Conservation (phyloP, 129 eudicot genomes). For the Sambucus nigra region DNA sequence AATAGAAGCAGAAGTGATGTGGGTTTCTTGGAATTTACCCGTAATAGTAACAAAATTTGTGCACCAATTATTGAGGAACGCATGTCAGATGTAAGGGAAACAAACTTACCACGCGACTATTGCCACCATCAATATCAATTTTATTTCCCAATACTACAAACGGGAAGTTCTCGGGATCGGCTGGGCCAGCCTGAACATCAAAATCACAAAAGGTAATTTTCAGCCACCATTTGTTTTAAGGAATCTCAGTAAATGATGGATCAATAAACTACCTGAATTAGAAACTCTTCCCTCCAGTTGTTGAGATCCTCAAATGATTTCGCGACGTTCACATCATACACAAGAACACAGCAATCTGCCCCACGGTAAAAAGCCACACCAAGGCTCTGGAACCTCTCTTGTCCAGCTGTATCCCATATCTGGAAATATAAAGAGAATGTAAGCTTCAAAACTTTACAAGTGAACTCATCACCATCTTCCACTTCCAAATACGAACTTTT, state of each 20-base stretch:
- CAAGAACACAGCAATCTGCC: constrained; percentile 67
- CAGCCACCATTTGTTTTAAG: not conserved
- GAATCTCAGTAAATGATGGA: constrained; percentile 5
- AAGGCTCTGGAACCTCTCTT: constrained; percentile 71
- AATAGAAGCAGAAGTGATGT: too few species aligned
- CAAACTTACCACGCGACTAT: constrained; percentile 66
- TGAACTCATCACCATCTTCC: not conserved
- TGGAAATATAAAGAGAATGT: not conserved
- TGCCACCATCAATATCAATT: constrained; percentile 71
- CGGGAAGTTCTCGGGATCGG: constrained; percentile 70
- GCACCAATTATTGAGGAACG: not conserved
- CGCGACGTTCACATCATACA: constrained; percentile 61
- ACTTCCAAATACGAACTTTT: too few species aligned
- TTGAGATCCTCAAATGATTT: constrained; percentile 66
- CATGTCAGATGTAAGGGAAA: not conserved
- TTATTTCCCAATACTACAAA: constrained; percentile 70
- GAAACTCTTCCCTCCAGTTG: constrained; percentile 67
- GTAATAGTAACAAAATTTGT: too few species aligned
- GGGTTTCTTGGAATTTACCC: too few species aligned
- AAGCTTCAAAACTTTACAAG: not conserved
- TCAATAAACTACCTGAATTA: constrained; percentile 41
- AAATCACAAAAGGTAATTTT: not conserved
- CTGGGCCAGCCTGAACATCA: constrained; percentile 53
- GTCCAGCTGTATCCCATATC: constrained; percentile 83
- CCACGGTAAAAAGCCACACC: constrained; percentile 69